Evolutionary conservation across 2,329 filamentous ascomycete genomes (phyloP).

Genomic region (Escovopsis weberi): DNA sequence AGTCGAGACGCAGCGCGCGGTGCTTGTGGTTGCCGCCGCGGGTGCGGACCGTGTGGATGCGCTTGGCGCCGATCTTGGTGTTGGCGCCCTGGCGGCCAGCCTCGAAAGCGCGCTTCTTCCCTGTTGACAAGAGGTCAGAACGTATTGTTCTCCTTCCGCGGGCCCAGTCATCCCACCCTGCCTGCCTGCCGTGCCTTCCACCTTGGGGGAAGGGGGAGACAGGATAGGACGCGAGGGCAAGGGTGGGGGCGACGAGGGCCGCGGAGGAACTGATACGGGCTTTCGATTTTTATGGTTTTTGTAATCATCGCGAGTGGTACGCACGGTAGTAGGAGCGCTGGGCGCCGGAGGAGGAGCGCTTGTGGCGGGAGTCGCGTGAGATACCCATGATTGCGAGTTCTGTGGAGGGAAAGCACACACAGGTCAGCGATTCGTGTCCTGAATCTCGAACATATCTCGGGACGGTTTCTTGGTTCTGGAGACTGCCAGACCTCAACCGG

Average conservation of each 20-base stretch:
- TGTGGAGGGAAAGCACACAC: background rate
- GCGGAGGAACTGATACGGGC: conserved; percentile 42
- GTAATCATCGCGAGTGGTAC: conserved; percentile 24
- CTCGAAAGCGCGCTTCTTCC: conserved; percentile 99
- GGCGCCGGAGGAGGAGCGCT: conserved; percentile 97
- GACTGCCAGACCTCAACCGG: too few relatives aligned
- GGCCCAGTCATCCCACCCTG: too few relatives aligned
- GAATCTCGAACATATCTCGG: too few relatives aligned
- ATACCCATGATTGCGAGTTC: conserved; percentile 88
- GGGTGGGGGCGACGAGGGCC: background rate
- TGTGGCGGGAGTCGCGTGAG: conserved; percentile 99
- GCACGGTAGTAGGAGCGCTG: conserved; percentile 88
- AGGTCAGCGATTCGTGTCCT: background rate
- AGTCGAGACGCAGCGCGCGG: conserved; percentile 95
- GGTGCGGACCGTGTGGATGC: conserved; percentile 91
- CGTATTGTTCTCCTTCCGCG: conserved; percentile 34
- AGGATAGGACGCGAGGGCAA: too few relatives aligned
- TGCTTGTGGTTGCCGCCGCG: conserved; percentile 99
- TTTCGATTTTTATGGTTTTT: conserved; percentile 32
- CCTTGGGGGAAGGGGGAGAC: too few relatives aligned
- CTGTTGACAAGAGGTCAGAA: conserved; percentile 60
- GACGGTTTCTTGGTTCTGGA: background rate
- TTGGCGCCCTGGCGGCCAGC: conserved; percentile 98
- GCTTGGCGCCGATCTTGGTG: conserved; percentile 97
- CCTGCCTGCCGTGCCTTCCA: too few relatives aligned